Percentiles rank a stretch among this genome's conserved stretches.
These are phyloP conservation scores for Coprinopsis marcescibilis DNA, from an alignment of 768 basidiomycete genomes.

Conservation along the genomic window DNA sequence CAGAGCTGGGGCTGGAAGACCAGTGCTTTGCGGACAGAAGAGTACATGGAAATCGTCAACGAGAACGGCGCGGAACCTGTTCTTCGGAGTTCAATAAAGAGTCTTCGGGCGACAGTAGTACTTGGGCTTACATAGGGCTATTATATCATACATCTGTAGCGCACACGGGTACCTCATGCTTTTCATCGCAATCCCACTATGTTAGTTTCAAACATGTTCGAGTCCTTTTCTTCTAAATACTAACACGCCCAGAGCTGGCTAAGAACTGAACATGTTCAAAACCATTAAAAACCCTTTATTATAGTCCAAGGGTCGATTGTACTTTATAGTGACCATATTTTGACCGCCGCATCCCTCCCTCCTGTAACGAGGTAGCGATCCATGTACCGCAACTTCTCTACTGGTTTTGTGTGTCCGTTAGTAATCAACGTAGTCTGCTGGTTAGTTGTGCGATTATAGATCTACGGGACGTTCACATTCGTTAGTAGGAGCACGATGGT, in stretches of 20 bases:
- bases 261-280: too few relatives aligned
- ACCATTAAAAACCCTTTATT: too few relatives aligned
- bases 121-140: conserved; percentile 62
- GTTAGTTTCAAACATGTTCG: too few relatives aligned
- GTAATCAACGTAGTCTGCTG: conserved; percentile 79
- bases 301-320: not conserved
- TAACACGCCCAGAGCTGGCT: too few relatives aligned
- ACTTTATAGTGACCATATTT: conserved; percentile 84
- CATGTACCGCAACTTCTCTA: conserved; percentile 88
- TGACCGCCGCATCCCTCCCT: conserved; percentile 78
- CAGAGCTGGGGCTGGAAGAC: conserved; percentile 96
- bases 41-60: conserved; percentile 38
- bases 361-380: conserved; percentile 92
- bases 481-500: too few relatives aligned
- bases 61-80: conserved; percentile 20
- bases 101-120: conserved; percentile 74
- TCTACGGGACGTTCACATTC: too few relatives aligned
- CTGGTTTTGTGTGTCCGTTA: conserved; percentile 92
- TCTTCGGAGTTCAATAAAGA: conserved; percentile 24
- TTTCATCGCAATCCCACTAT: too few relatives aligned
- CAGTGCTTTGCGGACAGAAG: conserved; percentile 44
- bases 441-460: conserved; percentile 92
- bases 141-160: not conserved
- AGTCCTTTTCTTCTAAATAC: too few relatives aligned
- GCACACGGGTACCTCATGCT: not conserved